Evolutionary conservation across 2,329 filamentous ascomycete genomes (phyloP).

Genomic region (Ceratocystis destructans): DNA sequence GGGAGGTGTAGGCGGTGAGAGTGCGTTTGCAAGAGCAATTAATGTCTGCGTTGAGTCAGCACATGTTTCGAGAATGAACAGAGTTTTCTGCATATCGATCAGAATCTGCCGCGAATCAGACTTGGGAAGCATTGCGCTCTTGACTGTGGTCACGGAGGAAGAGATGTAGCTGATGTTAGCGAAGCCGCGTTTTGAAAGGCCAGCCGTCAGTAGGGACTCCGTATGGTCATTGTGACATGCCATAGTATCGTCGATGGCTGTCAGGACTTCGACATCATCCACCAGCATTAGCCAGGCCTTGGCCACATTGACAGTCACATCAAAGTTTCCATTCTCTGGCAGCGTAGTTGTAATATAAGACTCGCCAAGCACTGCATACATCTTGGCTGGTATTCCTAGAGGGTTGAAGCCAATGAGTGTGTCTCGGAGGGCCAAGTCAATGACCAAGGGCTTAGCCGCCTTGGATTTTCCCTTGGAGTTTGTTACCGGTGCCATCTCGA

Average conservation of each 20-base stretch:
- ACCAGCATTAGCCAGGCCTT: conserved; percentile 75
- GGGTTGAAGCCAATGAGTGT: conserved; percentile 79
- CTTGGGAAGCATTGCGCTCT: conserved; percentile 41
- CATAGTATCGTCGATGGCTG: conserved; percentile 24
- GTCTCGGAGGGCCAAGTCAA: conserved; percentile 67
- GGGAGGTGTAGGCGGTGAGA: conserved; percentile 71
- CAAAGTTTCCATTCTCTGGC: conserved; percentile 50
- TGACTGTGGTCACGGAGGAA: conserved; percentile 56
- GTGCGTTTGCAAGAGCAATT: conserved; percentile 60
- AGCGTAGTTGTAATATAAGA: conserved; percentile 56
- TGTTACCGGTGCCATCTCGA: conserved; percentile 14
- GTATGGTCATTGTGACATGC: conserved; percentile 7
- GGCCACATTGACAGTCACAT: conserved; percentile 52
- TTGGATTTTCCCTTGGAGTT: conserved; percentile 20
- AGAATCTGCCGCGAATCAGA: conserved; percentile 53
- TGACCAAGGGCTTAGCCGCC: conserved; percentile 42
- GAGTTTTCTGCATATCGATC: conserved; percentile 68
- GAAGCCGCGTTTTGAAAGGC: conserved; percentile 53
- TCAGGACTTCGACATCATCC: conserved; percentile 43
- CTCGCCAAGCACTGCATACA: conserved; percentile 65
- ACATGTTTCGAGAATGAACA: conserved; percentile 85
- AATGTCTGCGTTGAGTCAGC: conserved; percentile 94
- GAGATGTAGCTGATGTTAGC: conserved; percentile 81
- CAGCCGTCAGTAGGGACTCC: conserved; percentile 35
- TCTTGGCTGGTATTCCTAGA: conserved; percentile 57